Conservation (phyloP, 306 rosid species). For the Crataegus laevigata region DNA sequence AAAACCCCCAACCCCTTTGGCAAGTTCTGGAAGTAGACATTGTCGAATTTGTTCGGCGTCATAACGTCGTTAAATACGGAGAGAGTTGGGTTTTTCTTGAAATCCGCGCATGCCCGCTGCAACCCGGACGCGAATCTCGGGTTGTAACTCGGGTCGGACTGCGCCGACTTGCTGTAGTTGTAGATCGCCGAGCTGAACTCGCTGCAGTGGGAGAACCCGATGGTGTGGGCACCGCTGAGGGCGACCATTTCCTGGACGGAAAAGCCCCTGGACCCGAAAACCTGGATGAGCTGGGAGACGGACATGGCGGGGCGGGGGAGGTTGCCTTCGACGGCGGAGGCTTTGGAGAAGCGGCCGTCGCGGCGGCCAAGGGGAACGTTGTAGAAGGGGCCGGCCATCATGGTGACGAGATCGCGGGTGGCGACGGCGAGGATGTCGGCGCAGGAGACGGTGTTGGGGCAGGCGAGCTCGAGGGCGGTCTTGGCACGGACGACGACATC, state of each 20-base stretch:
- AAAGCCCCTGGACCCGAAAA: slow-evolving; percentile 56
- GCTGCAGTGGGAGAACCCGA: slow-evolving; percentile 70
- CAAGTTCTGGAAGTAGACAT: slow-evolving; percentile 68
- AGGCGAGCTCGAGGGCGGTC: slow-evolving; percentile 44
- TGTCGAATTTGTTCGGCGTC: slow-evolving; percentile 86
- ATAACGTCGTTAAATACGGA: slow-evolving; percentile 75
- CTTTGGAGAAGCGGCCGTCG: slow-evolving; percentile 28
- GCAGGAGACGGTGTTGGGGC: slow-evolving; percentile 41
- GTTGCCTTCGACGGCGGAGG: slow-evolving; percentile 30
- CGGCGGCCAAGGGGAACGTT: slow-evolving; percentile 29
- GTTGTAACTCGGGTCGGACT: slow-evolving; percentile 40
- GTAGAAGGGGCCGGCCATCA: slow-evolving; percentile 42
- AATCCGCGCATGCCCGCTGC: slow-evolving; percentile 50
- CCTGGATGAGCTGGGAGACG: slow-evolving; percentile 30
- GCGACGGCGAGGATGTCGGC: slow-evolving; percentile 44
- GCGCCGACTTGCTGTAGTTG: slow-evolving; percentile 27
- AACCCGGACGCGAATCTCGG: slow-evolving; percentile 53
- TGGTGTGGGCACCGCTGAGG: slow-evolving; percentile 74
- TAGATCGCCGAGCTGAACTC: slow-evolving; percentile 41
- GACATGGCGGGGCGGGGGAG: slow-evolving; percentile 60
- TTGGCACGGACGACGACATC: slow-evolving; percentile 39
- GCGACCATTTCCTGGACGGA: slow-evolving; percentile 72
- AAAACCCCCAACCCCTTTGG: slow-evolving; percentile 62
- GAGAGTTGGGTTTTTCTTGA: slow-evolving; percentile 47
- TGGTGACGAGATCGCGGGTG: slow-evolving; percentile 39